Evolutionary conservation across 2,329 filamentous ascomycete genomes (phyloP).

Genomic region (Torrubiellomyces zombiae): DNA sequence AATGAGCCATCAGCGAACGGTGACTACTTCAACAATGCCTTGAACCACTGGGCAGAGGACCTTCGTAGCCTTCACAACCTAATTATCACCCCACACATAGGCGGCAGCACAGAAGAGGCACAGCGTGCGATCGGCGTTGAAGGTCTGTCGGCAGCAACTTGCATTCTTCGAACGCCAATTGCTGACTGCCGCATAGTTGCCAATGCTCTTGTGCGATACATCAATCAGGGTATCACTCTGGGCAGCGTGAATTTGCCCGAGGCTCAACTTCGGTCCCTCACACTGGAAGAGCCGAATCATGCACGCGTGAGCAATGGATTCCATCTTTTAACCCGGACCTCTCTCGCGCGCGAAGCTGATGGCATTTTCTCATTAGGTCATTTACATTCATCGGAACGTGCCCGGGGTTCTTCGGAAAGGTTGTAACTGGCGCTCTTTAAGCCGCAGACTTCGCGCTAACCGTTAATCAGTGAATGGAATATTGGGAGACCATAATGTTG

Average conservation of each 20-base stretch:
- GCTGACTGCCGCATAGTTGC: conserved; percentile 36
- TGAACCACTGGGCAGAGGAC: conserved; percentile 77
- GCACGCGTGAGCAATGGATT: conserved; percentile 45
- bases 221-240: conserved; percentile 83
- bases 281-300: conserved; percentile 74
- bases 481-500: conserved; percentile 87
- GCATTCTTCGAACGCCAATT: background rate
- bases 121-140: conserved; percentile 92
- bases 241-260: conserved; percentile 97
- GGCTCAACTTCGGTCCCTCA: conserved; percentile 75
- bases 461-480: conserved; percentile 65
- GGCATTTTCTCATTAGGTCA: conserved; percentile 51
- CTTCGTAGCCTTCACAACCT: conserved; percentile 76
- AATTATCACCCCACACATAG: conserved; percentile 92
- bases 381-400: conserved; percentile 94
- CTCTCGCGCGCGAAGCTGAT: no score
- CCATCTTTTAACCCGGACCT: background rate
- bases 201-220: conserved; percentile 77
- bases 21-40: conserved; percentile 73
- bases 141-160: conserved; percentile 21
- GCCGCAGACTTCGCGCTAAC: background rate
- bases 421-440: conserved; percentile 23
- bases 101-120: conserved; percentile 93
- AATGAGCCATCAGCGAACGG: conserved; percentile 88
- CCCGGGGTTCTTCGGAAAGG: conserved; percentile 82